Evolutionary conservation across 2,329 filamentous ascomycete species (phyloP).

Genomic region (Sarocladium kiliense): DNA sequence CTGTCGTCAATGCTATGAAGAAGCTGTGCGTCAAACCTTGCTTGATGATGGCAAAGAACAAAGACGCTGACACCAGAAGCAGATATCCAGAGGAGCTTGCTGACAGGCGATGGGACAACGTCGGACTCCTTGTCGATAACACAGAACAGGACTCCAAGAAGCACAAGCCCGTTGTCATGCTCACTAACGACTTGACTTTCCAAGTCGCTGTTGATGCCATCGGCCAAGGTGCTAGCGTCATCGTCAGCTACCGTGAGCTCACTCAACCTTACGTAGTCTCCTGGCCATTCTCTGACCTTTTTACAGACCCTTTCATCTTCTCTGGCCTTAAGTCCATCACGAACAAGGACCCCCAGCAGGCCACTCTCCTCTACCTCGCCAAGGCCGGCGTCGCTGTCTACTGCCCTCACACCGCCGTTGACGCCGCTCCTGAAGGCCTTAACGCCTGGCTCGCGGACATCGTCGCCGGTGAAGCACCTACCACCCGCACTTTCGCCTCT

Average conservation of each 20-base stretch:
- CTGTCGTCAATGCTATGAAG: conserved; percentile 75
- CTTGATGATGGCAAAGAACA: too few relatives aligned
- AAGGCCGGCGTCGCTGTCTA: conserved; percentile 91
- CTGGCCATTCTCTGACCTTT: background rate
- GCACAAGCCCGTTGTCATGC: conserved; percentile 37
- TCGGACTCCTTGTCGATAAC: conserved; percentile 66
- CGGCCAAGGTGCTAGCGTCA: conserved; percentile 64
- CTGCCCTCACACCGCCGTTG: conserved; percentile 90
- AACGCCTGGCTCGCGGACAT: conserved; percentile 94
- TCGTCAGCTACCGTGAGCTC: conserved; percentile 77
- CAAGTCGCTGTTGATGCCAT: conserved; percentile 90
- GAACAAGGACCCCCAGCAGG: conserved; percentile 78
- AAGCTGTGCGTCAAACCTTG: conserved; percentile 58
- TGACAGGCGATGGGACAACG: conserved; percentile 92
- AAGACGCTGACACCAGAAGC: too few relatives aligned
- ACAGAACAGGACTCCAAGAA: conserved; percentile 24
- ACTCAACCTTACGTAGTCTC: background rate
- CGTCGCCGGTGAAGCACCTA: conserved; percentile 52
- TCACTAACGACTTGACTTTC: conserved; percentile 85
- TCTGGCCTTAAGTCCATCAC: conserved; percentile 85
- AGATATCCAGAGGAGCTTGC: conserved; percentile 88
- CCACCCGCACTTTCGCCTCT: conserved; percentile 37
- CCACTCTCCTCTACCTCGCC: conserved; percentile 73
- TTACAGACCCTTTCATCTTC: conserved; percentile 90
- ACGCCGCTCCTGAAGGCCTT: conserved; percentile 77